A percentile compares a stretch with the other conserved stretches of the same genome.
Evolutionary conservation across 164 flowering plant genomes (phyloP).

Genomic region (Aristolochia californica): DNA sequence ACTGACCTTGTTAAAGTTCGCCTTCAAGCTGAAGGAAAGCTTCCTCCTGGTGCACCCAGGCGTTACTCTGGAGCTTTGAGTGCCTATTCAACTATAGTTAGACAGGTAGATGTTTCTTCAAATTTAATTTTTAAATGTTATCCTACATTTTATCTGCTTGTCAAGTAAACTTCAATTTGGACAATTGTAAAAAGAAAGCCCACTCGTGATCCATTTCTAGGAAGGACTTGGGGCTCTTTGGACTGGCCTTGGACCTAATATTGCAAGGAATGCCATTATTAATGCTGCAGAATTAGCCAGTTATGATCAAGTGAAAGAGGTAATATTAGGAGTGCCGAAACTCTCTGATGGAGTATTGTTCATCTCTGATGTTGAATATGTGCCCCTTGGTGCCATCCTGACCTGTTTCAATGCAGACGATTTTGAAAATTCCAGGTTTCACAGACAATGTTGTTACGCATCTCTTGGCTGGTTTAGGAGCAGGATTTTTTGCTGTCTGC

Average conservation of each 20-base stretch:
- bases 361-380: not conserved
- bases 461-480: conserved; percentile 90
- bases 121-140: not conserved
- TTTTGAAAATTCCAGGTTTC: conserved; percentile 89
- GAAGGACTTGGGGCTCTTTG: conserved; percentile 88
- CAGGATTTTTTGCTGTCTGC: conserved; percentile 94
- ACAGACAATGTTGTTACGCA: conserved; percentile 79
- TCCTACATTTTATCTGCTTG: not conserved
- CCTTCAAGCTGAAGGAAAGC: conserved; percentile 92
- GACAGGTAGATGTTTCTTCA: conserved; percentile 36
- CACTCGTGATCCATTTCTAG: conserved; percentile 18
- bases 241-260: conserved; percentile 96
- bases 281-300: conserved; percentile 98
- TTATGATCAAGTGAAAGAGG: conserved; percentile 96
- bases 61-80: conserved; percentile 78
- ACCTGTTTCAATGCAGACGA: conserved; percentile 48
- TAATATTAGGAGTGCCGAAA: conserved; percentile 7
- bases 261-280: conserved; percentile 84
- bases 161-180: not conserved
- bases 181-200: too few relatives aligned
- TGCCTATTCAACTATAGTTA: conserved; percentile 75
- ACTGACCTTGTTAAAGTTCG: conserved; percentile 97
- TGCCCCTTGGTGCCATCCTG: conserved; percentile 6
- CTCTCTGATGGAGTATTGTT: not conserved
- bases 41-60: conserved; percentile 72